Conservation (phyloP, 331 rosid genomes). For the Spiraea crenata region DNA sequence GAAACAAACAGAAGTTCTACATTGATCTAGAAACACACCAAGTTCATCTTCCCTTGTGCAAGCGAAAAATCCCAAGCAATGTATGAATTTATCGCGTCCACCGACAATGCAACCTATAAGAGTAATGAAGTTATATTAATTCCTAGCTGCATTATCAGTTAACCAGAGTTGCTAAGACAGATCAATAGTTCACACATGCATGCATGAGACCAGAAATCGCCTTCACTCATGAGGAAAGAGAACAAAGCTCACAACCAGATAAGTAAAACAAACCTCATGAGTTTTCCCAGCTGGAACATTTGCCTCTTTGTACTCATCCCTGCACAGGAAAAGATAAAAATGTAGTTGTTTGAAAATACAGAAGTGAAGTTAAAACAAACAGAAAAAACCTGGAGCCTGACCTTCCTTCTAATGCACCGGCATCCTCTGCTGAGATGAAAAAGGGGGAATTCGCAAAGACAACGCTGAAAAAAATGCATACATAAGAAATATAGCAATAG, state of each 20-base stretch:
- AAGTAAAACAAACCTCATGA: constrained; percentile 58
- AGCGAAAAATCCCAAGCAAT: constrained; percentile 96
- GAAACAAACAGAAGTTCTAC: not conserved
- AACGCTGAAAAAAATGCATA: constrained; percentile 46
- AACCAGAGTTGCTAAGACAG: not conserved
- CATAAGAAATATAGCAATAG: not conserved
- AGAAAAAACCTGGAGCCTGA: constrained; percentile 24
- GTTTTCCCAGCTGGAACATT: constrained; percentile 81
- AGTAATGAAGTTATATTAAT: constrained; percentile 9
- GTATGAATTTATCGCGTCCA: constrained; percentile 78
- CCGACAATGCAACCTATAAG: constrained; percentile 66
- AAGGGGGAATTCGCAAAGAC: constrained; percentile 92
- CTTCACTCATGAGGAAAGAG: constrained; percentile 16
- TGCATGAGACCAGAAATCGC: not conserved
- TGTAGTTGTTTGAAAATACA: constrained; percentile 10
- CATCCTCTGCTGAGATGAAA: constrained; percentile 89
- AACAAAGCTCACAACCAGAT: constrained; percentile 17
- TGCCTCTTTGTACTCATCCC: constrained; percentile 80
- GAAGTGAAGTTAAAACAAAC: not conserved
- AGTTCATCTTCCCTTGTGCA: constrained; percentile 77
- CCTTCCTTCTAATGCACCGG: constrained; percentile 68
- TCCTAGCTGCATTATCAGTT: not conserved
- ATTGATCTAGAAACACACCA: constrained; percentile 55
- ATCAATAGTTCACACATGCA: not conserved
- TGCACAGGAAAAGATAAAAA: constrained; percentile 25